Evolutionary conservation across 139 green algal species (phyloP).

Genomic region (Ulvella scutata): DNA sequence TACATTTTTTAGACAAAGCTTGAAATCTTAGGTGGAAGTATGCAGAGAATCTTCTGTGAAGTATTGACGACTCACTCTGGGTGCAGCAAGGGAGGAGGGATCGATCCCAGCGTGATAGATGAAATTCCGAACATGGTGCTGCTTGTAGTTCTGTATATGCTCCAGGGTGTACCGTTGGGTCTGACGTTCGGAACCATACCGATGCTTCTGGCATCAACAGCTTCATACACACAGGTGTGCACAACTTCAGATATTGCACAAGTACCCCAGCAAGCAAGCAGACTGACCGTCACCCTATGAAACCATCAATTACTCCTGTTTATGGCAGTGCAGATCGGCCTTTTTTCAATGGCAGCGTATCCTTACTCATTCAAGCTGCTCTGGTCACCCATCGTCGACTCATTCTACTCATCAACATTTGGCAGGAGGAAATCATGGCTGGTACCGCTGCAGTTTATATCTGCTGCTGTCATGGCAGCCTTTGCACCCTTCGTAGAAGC

Average conservation of each 20-base stretch:
- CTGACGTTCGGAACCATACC: conserved; percentile 71
- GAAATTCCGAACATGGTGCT: conserved; percentile 39
- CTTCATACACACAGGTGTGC: conserved; percentile 39
- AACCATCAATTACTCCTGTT: not conserved
- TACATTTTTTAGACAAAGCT: no score
- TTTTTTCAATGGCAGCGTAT: conserved; percentile 72
- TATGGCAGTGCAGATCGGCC: conserved; percentile 39
- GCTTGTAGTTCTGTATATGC: conserved; percentile 70
- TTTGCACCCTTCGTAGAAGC: conserved; percentile 2
- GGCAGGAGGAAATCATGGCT: conserved; percentile 72
- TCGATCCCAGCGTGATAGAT: no score
- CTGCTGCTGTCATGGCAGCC: not conserved
- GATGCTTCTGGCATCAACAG: conserved; percentile 64
- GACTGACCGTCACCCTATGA: not conserved
- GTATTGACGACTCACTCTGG: no score
- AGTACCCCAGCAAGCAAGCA: not conserved
- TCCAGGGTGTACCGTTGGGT: conserved; percentile 77
- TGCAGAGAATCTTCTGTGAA: no score
- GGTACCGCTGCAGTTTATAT: conserved; percentile 28
- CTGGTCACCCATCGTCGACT: conserved; percentile 84
- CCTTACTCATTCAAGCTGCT: conserved; percentile 90
- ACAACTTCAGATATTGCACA: not conserved
- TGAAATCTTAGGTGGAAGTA: no score
- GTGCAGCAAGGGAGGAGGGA: no score
- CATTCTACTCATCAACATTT: conserved; percentile 35